Evolutionary conservation across 441 rosid genomes (phyloP).

Genomic region (Isatis lusitanica): DNA sequence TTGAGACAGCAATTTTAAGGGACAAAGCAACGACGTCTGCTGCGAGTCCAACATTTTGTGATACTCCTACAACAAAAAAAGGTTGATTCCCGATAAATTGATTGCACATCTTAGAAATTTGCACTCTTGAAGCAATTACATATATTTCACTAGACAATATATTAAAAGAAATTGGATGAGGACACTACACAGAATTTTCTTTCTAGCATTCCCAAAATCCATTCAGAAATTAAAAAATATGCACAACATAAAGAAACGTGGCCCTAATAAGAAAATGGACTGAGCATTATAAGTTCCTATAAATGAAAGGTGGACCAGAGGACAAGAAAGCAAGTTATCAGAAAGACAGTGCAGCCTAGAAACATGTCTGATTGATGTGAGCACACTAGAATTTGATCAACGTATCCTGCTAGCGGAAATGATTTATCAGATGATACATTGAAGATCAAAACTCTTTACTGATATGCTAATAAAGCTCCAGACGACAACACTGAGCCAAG

Average conservation of each 20-base stretch:
- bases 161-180: constrained; percentile 12
- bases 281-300: neutral
- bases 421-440: constrained; percentile 5
- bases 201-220: constrained; percentile 1
- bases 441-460: neutral
- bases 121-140: neutral
- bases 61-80: constrained; percentile 55
- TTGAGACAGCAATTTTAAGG: constrained; percentile 58
- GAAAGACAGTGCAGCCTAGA: constrained; percentile 14
- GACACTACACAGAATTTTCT: constrained; percentile 13
- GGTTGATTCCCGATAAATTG: constrained; percentile 11
- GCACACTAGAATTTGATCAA: constrained; percentile 5
- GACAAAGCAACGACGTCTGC: constrained; percentile 60
- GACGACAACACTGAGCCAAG: neutral
- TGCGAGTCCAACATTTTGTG: constrained; percentile 47
- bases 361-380: neutral
- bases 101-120: constrained; percentile 6
- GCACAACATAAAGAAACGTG: neutral
- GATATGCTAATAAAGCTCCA: constrained; percentile 5
- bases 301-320: constrained; percentile 9
- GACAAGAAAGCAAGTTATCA: constrained; percentile 3
- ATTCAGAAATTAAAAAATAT: constrained; percentile 3
- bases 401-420: constrained; percentile 4
- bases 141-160: neutral
- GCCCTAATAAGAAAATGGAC: constrained; percentile 1